phyloP scores from a whole-genome alignment of 2,329 filamentous ascomycete species.

The Aspergillus japonicus region DNA sequence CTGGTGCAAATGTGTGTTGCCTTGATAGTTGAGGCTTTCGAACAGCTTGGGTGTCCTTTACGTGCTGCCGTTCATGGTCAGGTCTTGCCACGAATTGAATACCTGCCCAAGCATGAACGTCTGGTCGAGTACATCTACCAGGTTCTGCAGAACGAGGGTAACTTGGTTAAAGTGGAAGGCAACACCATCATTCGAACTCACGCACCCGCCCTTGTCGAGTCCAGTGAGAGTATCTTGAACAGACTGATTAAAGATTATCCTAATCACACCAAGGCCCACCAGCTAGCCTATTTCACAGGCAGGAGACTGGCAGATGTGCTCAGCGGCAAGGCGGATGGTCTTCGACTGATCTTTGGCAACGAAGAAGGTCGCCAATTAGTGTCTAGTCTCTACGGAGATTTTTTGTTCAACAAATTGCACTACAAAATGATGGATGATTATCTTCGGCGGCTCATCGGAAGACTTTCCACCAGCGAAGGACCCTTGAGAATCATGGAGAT shows the following conservation, averaged over 20 bases:
- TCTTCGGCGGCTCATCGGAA: conserved; percentile 14
- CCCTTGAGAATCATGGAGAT: conserved; percentile 40
- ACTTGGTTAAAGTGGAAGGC: conserved; percentile 29
- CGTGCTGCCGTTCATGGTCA: conserved; percentile 19
- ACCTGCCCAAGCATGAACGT: conserved; percentile 24
- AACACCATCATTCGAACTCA: conserved; percentile 28
- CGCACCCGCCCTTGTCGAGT: conserved; percentile 16
- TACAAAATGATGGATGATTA: conserved; percentile 34
- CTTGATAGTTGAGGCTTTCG: conserved; percentile 29
- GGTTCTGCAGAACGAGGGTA: conserved; percentile 28
- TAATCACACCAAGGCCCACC: not conserved
- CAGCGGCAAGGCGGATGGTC: not conserved
- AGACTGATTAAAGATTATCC: not conserved
- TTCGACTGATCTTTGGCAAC: conserved; percentile 35
- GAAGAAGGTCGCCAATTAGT: conserved; percentile 35
- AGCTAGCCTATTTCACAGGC: not conserved
- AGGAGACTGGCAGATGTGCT: not conserved
- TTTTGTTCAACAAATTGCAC: conserved; percentile 31
- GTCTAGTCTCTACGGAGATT: conserved; percentile 33
- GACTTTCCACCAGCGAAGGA: conserved; percentile 17
- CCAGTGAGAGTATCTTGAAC: not conserved
- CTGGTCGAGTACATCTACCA: conserved; percentile 31
- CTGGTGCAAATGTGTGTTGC: conserved; percentile 18
- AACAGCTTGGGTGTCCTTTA: conserved; percentile 27
- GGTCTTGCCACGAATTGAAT: conserved; percentile 20